A percentile compares a stretch with the other conserved stretches of the same genome.
Evolutionary conservation across 805 yeast genomes (phyloP).

Genomic region (Clavispora asparagi): DNA sequence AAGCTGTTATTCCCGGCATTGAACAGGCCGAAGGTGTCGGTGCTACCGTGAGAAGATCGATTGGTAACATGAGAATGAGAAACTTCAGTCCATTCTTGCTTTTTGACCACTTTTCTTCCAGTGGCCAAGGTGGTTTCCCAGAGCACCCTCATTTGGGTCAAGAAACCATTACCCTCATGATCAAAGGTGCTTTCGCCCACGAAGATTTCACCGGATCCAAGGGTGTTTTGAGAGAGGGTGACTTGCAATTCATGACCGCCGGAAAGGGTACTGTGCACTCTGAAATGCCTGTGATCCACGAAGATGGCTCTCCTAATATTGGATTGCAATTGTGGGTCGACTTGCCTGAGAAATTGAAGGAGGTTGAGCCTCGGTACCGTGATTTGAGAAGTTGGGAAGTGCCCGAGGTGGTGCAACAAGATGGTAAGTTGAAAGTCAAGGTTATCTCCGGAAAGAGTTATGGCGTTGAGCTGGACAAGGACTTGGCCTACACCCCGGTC

Average conservation of each 20-base stretch:
- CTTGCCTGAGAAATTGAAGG: slow-evolving; percentile 15
- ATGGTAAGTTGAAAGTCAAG: slow-evolving; percentile 54
- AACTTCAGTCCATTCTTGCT: slow-evolving; percentile 78
- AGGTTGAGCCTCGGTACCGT: slow-evolving; percentile 66
- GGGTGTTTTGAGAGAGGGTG: slow-evolving; percentile 76
- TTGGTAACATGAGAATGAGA: slow-evolving; percentile 63
- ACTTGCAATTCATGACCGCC: slow-evolving; percentile 91
- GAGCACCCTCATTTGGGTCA: slow-evolving; percentile 83
- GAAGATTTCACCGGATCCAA: slow-evolving; percentile 85
- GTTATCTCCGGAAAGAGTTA: slow-evolving; percentile 76
- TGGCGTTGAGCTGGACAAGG: slow-evolving; percentile 69
- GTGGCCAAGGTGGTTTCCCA: slow-evolving; percentile 70
- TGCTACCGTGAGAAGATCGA: slow-evolving; percentile 77
- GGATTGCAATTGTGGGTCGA: slow-evolving; percentile 77
- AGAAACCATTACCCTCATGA: slow-evolving; percentile 69
- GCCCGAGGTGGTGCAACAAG: slow-evolving; percentile 63
- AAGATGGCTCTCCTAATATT: slow-evolving; percentile 17
- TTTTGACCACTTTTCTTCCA: slow-evolving; percentile 71
- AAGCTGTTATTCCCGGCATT: slow-evolving; percentile 39
- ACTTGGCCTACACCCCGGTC: slow-evolving; percentile 78
- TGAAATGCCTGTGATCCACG: slow-evolving; percentile 70
- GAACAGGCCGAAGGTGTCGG: slow-evolving; percentile 86
- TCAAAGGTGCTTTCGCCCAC: slow-evolving; percentile 67
- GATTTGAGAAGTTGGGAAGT: slow-evolving; percentile 67
- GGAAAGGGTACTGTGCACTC: slow-evolving; percentile 83